Base-by-base conservation (phyloP, 2,329 filamentous ascomycete genomes). In the Scytalidium lignicola region DNA sequence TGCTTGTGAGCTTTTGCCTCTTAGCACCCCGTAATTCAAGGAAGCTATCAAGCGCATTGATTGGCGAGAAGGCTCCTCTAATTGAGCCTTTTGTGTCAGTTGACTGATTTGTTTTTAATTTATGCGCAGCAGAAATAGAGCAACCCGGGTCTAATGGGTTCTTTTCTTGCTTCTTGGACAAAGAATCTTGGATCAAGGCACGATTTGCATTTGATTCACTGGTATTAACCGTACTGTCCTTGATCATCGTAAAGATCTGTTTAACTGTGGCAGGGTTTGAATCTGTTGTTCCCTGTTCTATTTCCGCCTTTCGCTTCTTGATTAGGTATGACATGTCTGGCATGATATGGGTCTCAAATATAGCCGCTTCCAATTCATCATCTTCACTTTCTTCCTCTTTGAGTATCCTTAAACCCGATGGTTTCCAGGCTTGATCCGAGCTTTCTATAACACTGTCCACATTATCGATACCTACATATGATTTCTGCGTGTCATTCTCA, bases 41-140 rank as follows among this genome's bases (percentile, higher is more conserved):
- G 54, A 78, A 82, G 22, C 69, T 73, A 4, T 71, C 66, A 23
- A 81, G 57, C 3, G 73, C 72, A 8, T 63, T 64, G 10, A 57
- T 64, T 21, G 67, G 68, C 53, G 70, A 71, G 56, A 73, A 72
- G 28, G 44, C 37, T n/a, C 48, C 57, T 26, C 51, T 55, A 7
- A 60, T 37, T 15, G 55, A 47, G 1, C 63, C 60, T 15, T 45
- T 37, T 12, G 15, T 41, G 13, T 50, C 40, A 46, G 23, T 2
- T 29, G 41, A 20, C 32, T 37, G 32, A 17, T 13, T 54, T 15
- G 61, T 37, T 26, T 63, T 58, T 3, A 62, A 37, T 57, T 46
- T 51, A 37, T 55, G 18, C 17, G 41, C 32, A 20, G 28, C 20
- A 26, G 47, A 18, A 15, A 42, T 41, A 18, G 48, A 46, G 26